Evolutionary conservation across 73 alveolate genomes (phyloP), one percentile per base, ranked within the genome.

Genomic region (Durusdinium trenchii): DNA sequence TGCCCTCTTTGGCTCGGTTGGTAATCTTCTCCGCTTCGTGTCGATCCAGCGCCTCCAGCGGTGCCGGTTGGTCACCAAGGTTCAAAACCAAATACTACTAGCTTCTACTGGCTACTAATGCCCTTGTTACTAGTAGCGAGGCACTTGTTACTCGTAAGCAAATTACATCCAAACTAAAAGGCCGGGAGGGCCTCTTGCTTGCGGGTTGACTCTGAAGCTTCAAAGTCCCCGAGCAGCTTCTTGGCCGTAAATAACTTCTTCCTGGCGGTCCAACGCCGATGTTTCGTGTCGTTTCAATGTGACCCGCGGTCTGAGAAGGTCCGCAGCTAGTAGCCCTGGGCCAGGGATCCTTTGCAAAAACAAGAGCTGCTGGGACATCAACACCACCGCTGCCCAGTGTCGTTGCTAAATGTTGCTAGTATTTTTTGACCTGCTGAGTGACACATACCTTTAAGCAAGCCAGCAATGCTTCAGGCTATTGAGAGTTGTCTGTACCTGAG

Each of bases 21-120:
- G 86, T 89, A 40, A 89, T 89, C 96, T 62, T 62, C 71, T 89
- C 96, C 43, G 96, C 96, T 47, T 43, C 96, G 14, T 89, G 71
- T 26, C 96, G 85, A 30, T 89, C 96, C 18, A 89, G 38, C 4
- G 96, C 96, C 96, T 89, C 52, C 14, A 73, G 42, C n/a, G 81
- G 35, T n/a, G n/a, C n/a, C n/a, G n/a, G n/a, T n/a, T n/a, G n/a
- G n/a, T n/a, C n/a, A n/a, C n/a, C n/a, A n/a, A n/a, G n/a, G n/a
- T n/a, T n/a, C n/a, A n/a, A n/a, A n/a, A n/a, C n/a, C n/a, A n/a
- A n/a, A n/a, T n/a, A n/a, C n/a, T n/a, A n/a, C n/a, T n/a, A n/a
- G n/a, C n/a, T n/a, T n/a, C n/a, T n/a, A n/a, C n/a, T n/a, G n/a
- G n/a, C n/a, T n/a, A n/a, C n/a, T n/a, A n/a, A n/a, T n/a, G n/a